Evolutionary conservation across 2,329 filamentous ascomycete species (phyloP).

Genomic region (Epichloe uncinata): DNA sequence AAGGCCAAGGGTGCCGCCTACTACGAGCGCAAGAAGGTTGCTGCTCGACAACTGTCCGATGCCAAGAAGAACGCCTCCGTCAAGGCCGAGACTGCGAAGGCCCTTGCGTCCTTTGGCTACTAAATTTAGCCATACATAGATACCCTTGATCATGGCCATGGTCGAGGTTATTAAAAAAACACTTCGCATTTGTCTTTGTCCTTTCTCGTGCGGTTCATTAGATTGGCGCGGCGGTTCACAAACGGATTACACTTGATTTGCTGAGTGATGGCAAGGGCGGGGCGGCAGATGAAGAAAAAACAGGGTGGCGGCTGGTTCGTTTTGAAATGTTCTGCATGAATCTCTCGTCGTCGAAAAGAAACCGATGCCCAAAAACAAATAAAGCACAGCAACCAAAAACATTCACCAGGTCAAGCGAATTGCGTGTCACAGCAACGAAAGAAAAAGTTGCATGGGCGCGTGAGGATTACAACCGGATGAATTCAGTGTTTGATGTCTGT

Average conservation of each 20-base stretch:
- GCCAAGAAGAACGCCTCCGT: slow-evolving; percentile 86
- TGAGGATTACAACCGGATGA: slow-evolving; percentile 1
- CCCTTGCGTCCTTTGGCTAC: slow-evolving; percentile 85
- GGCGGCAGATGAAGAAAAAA: slow-evolving; percentile 15
- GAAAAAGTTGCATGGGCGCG: not conserved
- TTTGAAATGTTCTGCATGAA: slow-evolving; percentile 23
- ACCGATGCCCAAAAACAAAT: slow-evolving; percentile 17
- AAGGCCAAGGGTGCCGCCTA: slow-evolving; percentile 99
- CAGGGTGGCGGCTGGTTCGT: slow-evolving; percentile 18
- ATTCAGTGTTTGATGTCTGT: not conserved
- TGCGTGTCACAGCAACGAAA: not conserved
- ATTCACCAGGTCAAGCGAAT: not conserved
- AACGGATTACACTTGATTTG: slow-evolving; percentile 36
- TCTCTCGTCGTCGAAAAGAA: slow-evolving; percentile 17
- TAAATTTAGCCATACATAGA: slow-evolving; percentile 36
- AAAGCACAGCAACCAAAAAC: slow-evolving; percentile 18
- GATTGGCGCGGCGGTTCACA: slow-evolving; percentile 40
- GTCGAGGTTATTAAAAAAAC: slow-evolving; percentile 14
- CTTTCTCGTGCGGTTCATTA: slow-evolving; percentile 39
- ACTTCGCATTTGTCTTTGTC: slow-evolving; percentile 26
- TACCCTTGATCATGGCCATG: slow-evolving; percentile 14
- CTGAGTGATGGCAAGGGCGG: slow-evolving; percentile 32
- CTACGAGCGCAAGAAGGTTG: slow-evolving; percentile 99
- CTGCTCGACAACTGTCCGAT: slow-evolving; percentile 77
- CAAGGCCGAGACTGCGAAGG: slow-evolving; percentile 74